A percentile compares a stretch with the other conserved stretches of the same genome.
Conservation (phyloP, 768 basidiomycete genomes). For the Coprinellus micaceus region DNA sequence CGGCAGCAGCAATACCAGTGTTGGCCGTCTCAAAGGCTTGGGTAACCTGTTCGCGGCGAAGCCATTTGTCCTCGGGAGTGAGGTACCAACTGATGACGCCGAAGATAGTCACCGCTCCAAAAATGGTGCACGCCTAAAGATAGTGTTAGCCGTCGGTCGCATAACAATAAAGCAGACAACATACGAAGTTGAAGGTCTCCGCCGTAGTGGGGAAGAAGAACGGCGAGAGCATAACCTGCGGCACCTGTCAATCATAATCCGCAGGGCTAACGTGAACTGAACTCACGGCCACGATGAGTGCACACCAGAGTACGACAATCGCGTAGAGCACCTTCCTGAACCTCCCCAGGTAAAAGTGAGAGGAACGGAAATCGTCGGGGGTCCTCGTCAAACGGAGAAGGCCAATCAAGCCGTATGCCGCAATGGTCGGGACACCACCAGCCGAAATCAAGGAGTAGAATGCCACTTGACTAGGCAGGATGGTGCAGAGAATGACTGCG, state of each 20-base stretch:
- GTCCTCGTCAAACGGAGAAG: slow-evolving; percentile 75
- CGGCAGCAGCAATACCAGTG: no score
- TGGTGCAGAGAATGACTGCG: slow-evolving; percentile 74
- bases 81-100: slow-evolving; percentile 76
- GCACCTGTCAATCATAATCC: not conserved
- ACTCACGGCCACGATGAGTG: slow-evolving; percentile 67
- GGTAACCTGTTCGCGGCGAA: slow-evolving; percentile 59
- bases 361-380: slow-evolving; percentile 66
- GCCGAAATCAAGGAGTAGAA: slow-evolving; percentile 90
- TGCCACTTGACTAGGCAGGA: slow-evolving; percentile 85
- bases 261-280: not conserved
- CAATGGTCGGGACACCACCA: slow-evolving; percentile 81
- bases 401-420: slow-evolving; percentile 82
- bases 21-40: slow-evolving; percentile 40
- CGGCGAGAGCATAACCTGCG: slow-evolving; percentile 77
- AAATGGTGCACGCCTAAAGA: slow-evolving; percentile 68
- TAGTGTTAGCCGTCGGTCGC: not conserved
- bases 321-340: slow-evolving; percentile 68
- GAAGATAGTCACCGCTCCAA: slow-evolving; percentile 74
- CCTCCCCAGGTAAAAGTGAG: slow-evolving; percentile 69
- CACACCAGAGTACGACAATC: slow-evolving; percentile 67
- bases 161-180: slow-evolving; percentile 24
- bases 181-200: slow-evolving; percentile 80
- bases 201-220: slow-evolving; percentile 82
- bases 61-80: slow-evolving; percentile 77